A percentile compares a stretch with the other conserved stretches of the same genome.
These are phyloP conservation scores for Salix suchowensis DNA, from an alignment of 345 rosid species.

Conservation along the genomic window DNA sequence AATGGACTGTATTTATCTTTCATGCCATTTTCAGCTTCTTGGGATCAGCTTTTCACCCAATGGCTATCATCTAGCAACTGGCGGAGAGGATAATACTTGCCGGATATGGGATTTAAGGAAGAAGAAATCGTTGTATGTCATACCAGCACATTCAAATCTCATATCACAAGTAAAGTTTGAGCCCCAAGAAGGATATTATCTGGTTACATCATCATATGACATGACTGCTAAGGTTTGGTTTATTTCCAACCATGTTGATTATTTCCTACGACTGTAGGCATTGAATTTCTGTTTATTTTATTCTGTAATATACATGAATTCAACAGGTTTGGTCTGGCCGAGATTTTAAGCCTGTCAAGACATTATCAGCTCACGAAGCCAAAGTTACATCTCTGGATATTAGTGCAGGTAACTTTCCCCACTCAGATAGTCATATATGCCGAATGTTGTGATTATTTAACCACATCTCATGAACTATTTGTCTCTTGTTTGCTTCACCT, in stretches of 20 bases:
- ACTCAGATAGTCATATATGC: not conserved
- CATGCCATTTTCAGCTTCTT: slow-evolving; percentile 53
- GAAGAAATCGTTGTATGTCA: slow-evolving; percentile 67
- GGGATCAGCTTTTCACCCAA: slow-evolving; percentile 87
- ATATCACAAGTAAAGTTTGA: slow-evolving; percentile 88
- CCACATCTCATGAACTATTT: not conserved
- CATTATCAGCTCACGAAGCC: slow-evolving; percentile 77
- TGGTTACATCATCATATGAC: slow-evolving; percentile 93
- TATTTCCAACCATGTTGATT: not conserved
- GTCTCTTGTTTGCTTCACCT: not conserved
- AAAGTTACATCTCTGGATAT: slow-evolving; percentile 71
- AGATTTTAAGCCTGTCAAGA: slow-evolving; percentile 80
- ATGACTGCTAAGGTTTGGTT: slow-evolving; percentile 71
- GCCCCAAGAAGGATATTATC: slow-evolving; percentile 91
- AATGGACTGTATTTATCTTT: slow-evolving; percentile 8
- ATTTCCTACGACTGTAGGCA: not conserved
- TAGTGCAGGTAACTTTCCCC: slow-evolving; percentile 36
- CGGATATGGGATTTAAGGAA: slow-evolving; percentile 95
- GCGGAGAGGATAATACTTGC: slow-evolving; percentile 93
- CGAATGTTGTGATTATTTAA: not conserved
- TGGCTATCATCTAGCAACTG: slow-evolving; percentile 94
- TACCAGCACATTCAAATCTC: slow-evolving; percentile 94
- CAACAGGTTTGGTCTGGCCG: slow-evolving; percentile 87
- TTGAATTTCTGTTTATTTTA: slow-evolving; percentile 11
- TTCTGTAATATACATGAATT: slow-evolving; percentile 3